phyloP scores from a whole-genome alignment of 768 basidiomycete genomes.

The Trametes cingulata region DNA sequence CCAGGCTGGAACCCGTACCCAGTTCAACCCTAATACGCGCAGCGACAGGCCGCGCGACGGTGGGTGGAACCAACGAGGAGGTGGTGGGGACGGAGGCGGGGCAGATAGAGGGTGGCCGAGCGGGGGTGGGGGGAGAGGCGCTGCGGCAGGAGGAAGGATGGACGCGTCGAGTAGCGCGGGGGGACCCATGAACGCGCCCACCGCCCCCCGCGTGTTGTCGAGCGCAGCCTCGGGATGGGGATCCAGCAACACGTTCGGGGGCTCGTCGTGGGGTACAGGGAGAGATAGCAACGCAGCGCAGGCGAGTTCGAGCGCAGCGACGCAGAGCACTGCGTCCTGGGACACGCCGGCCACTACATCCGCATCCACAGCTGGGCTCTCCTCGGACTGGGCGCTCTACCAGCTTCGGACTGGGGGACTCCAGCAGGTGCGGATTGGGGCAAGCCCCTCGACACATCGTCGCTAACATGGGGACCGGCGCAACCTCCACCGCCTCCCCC shows the following conservation, averaged over 20 bases:
- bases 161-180: background rate
- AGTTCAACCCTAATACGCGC: background rate
- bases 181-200: background rate
- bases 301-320: background rate
- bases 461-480: background rate
- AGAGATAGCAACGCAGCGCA: background rate
- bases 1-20: slow-evolving; percentile 29
- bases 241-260: background rate
- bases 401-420: background rate
- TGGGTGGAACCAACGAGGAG: background rate
- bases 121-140: background rate
- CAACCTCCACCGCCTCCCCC: background rate
- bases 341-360: background rate
- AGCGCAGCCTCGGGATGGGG: background rate
- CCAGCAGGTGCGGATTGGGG: background rate
- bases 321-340: background rate
- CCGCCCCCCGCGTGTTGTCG: background rate
- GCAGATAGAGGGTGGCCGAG: background rate
- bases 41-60: background rate
- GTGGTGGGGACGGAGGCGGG: background rate
- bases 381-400: background rate
- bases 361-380: background rate
- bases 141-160: background rate
- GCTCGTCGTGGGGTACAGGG: background rate
- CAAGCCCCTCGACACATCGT: background rate